Evolutionary conservation across 441 rosid genomes (phyloP), one percentile per base, ranked within the genome.

Genomic region (Lepidium campestre): DNA sequence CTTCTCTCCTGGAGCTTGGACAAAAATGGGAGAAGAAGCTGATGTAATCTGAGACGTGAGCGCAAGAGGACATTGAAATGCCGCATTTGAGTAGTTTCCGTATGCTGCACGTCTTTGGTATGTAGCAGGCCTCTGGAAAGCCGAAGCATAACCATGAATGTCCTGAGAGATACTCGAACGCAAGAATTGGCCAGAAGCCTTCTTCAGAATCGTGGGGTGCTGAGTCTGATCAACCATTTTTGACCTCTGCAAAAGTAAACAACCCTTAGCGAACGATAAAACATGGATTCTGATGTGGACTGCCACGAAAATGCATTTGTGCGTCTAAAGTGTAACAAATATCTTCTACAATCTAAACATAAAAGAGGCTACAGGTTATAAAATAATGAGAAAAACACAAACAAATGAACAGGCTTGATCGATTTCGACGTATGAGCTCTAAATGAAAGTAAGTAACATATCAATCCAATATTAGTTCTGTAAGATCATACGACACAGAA

Each of bases 181-280:
- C 65, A 76, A 67, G 58, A 80, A 45, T 82, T 85, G 87, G 32
- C 87, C 83, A 45, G 85, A 77, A 36, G 78, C 79, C 81, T 89
- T 87, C 62, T 84, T 88, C 79, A 81, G 74, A 40, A 85, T 74
- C 19, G 77, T 55, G 5, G 90, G 89, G 53, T 85, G 83, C 65
- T 76, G 86, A 68, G 52, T 72, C 65, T 82, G 88, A 78, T 89
- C 89, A 68, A 47, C 86, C 96, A 89, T 89, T 57, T 29, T 66
- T 71, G 34, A 67, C 65, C 73, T 71, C 58, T 71, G 39, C 13
- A 66, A 35, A 48, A 44, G 20, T 4, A 53, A 10, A 39, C 63
- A 48, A 10, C 27, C 13, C 42, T 5, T 3, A 40, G 57, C 35
- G 20, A 34, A 32, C 22, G 45, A 31, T 47, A 19, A 36, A 22